These are phyloP conservation scores for Cucurbita argyrosperma DNA, from an alignment of 306 rosid genomes.

Conservation along the genomic window DNA sequence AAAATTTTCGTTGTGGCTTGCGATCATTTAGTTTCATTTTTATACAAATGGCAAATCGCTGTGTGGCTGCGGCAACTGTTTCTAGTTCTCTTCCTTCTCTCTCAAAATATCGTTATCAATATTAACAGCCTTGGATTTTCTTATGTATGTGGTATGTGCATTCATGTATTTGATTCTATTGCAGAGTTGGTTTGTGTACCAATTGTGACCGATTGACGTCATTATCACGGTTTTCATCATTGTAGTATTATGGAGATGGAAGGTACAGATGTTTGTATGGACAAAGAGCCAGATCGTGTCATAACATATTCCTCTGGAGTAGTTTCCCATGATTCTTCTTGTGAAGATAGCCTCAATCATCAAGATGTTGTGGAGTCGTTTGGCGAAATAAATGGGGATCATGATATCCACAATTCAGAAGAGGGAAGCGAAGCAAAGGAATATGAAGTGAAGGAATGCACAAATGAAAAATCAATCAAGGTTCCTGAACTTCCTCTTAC, in stretches of 20 bases:
- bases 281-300: slow-evolving; percentile 73
- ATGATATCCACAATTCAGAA: slow-evolving; percentile 49
- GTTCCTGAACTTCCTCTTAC: slow-evolving; percentile 15
- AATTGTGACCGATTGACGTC: not conserved
- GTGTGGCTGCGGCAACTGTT: not conserved
- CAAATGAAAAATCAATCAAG: slow-evolving; percentile 55
- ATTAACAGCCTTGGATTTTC: not conserved
- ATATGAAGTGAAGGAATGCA: slow-evolving; percentile 93
- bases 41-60: not conserved
- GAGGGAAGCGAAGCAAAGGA: slow-evolving; percentile 64
- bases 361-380: slow-evolving; percentile 37
- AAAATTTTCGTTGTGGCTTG: not conserved
- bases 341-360: slow-evolving; percentile 25
- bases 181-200: not conserved
- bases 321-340: slow-evolving; percentile 33
- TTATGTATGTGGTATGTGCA: not conserved
- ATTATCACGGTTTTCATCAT: slow-evolving; percentile 9
- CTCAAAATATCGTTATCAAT: not conserved
- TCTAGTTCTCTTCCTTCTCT: not conserved
- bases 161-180: not conserved
- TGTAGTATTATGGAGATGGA: slow-evolving; percentile 61
- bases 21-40: not conserved
- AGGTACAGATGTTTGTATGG: slow-evolving; percentile 71
- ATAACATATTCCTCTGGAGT: slow-evolving; percentile 44
- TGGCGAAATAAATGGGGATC: slow-evolving; percentile 43